Conservation (phyloP, 768 basidiomycete genomes). For the Panus rudis region DNA sequence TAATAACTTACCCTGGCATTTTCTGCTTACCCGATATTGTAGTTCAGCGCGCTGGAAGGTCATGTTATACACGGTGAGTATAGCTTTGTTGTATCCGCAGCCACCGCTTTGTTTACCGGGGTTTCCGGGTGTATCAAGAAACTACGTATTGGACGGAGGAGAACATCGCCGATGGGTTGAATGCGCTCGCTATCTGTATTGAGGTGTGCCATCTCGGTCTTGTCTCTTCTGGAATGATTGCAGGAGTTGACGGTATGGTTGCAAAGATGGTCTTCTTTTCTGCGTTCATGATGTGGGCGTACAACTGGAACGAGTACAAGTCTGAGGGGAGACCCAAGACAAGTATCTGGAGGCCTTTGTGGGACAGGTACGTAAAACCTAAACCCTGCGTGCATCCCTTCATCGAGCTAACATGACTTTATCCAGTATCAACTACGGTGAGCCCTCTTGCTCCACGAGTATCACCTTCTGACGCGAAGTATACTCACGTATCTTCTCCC, state of each 20-base stretch:
- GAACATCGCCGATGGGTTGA: constrained; percentile 80
- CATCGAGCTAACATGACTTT: constrained; percentile 5
- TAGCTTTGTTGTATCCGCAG: neutral
- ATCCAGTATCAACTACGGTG: constrained; percentile 40
- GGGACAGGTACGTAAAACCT: constrained; percentile 54
- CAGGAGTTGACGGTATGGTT: neutral
- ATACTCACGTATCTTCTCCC: constrained; percentile 6
- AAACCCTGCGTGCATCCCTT: neutral
- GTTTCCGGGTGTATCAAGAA: constrained; percentile 27
- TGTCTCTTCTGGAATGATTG: constrained; percentile 3
- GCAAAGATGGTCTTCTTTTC: constrained; percentile 80
- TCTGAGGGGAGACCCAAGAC: constrained; percentile 37
- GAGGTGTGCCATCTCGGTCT: constrained; percentile 48
- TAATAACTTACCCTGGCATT: neutral
- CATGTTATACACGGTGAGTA: constrained; percentile 57
- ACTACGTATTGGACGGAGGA: constrained; percentile 78
- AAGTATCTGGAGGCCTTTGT: constrained; percentile 61
- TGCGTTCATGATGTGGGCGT: constrained; percentile 77
- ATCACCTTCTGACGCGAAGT: neutral
- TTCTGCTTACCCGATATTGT: constrained; percentile 3
- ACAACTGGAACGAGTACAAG: constrained; percentile 61
- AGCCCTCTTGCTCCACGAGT: constrained; percentile 11
- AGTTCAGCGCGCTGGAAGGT: constrained; percentile 65
- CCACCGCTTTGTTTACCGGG: neutral
- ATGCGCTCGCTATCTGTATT: constrained; percentile 74